Base-by-base conservation (phyloP, 306 rosid species). In the Notholithocarpus densiflorus region DNA sequence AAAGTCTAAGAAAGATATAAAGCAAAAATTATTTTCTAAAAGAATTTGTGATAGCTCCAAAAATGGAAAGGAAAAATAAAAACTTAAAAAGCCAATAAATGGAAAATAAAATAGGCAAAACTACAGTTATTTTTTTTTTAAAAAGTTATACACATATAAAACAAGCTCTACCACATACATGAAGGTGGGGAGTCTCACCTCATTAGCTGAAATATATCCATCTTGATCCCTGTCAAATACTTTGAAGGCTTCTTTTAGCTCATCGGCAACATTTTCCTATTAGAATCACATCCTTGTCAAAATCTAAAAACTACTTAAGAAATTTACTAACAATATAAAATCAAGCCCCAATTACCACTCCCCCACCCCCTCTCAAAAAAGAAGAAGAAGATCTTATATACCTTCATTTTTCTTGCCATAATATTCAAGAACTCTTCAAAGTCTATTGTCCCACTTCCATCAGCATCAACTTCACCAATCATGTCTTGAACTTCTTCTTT, bases 191-290 rank as follows among this genome's bases (percentile, higher is more conserved):
- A 68, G 45, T 3, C 20, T 60, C 37, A 85, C 91, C 89, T 88
- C 89, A 53, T 0, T 56, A 20, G 91, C 84, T 21, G 89, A 85
- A 72, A 88, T 88, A 55, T 74, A 88, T 24, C 91, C 91, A 76
- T 88, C 89, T 81, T 85, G 91, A 76, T 88, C 87, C 57, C 87
- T 88, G 75, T 88, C 89, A 65, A 88, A 88, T 23, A 88, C 87
- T 83, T 85, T 83, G 77, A 88, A 88, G 54, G 91, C 91, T 77
- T 85, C 89, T 85, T 79, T 88, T 10, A 81, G 88, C 81, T 88
- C 91, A 82, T 88, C 91, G 1, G 82, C 73, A 27, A 75, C 84
- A 68, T 78, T 85, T 73, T 82, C 90, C 90, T 87, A n/a, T 27
- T 65, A 53, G 10, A 64, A 2, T 62, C 74, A 51, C 5, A 43